Evolutionary conservation across 2,329 filamentous ascomycete species (phyloP), one percentile per base, ranked within the genome.

Genomic region (Rhytidhysteron rufulum): DNA sequence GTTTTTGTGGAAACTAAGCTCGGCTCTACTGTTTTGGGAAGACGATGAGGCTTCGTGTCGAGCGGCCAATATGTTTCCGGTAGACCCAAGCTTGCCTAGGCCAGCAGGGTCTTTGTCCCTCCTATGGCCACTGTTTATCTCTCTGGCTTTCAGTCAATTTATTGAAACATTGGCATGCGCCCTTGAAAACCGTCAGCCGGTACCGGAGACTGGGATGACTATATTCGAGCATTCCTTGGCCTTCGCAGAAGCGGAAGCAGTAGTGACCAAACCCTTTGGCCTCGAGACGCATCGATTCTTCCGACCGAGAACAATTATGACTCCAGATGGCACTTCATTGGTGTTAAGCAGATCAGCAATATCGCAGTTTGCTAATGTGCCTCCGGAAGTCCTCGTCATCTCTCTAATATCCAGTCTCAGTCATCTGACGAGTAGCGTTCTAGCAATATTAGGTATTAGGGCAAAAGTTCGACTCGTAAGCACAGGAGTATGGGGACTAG

Each of bases 201-300:
- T 86, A 47, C 85, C 87, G 0, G 93, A 97, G 67, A 94, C 88
- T 1, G 90, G 89, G 15, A 95, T 97, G 87, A 95, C 90, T 0
- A 78, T 96, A 2, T 95, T 97, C 55, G 93, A 98, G 62, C 90
- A 96, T 58, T 96, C 90, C 0, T 74, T 98, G 7, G 91, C 91
- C 2, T 98, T 97, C 68, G 88, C 91, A 9, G 93, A 98, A 65
- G 91, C 91, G 7, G 93, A 98, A 62, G 85, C 87, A 21, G 86
- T 90, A 48, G 83, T 96, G 33, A 83, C 83, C 53, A 86, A 83
- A 49, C 86, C 89, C 37, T 77, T 95, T 11, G 84, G 84, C 10
- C 80, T 89, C 63, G 81, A 83, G 0, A 84, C 86, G 54, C 73
- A 76, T 18, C 57, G 71, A 48, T 59, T 75, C 38, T 55, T 53